Evolutionary conservation across 495 filamentous ascomycete species (phyloP).

Genomic region (Aspergillus bertholletiae): DNA sequence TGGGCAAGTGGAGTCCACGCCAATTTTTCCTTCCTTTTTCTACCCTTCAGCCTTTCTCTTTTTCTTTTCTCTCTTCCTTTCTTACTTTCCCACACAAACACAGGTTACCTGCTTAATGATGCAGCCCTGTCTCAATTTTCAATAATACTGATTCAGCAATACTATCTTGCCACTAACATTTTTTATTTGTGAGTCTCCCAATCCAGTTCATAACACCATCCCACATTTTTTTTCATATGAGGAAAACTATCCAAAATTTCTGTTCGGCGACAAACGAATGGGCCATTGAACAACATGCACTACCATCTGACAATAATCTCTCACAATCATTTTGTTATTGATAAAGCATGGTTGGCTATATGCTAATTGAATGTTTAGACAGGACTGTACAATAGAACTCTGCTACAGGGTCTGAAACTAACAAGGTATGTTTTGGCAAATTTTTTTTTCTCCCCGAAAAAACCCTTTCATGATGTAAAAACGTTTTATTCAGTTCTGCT

Average conservation of each 20-base stretch:
- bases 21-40: conserved; percentile 26
- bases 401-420: not conserved
- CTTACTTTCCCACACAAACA: conserved; percentile 5
- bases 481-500: conserved; percentile 85
- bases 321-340: not conserved
- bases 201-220: not conserved
- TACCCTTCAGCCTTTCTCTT: conserved; percentile 27
- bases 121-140: not conserved
- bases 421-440: conserved; percentile 17
- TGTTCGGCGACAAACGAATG: conserved; percentile 74
- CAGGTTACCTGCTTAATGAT: conserved; percentile 17
- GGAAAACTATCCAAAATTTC: conserved; percentile 57
- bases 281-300: conserved; percentile 97
- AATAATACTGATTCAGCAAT: not conserved
- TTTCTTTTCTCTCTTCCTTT: conserved; percentile 15
- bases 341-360: not conserved
- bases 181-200: conserved; percentile 28
- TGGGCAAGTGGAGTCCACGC: conserved; percentile 13
- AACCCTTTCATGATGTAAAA: conserved; percentile 68
- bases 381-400: not conserved
- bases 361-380: not conserved
- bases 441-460: conserved; percentile 6
- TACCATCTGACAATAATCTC: conserved; percentile 83
- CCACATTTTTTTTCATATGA: conserved; percentile 48
- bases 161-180: conserved; percentile 12